phyloP scores from a whole-genome alignment of 1,284 basidiomycete genomes.

The Cutaneotrichosporon mucoides region DNA sequence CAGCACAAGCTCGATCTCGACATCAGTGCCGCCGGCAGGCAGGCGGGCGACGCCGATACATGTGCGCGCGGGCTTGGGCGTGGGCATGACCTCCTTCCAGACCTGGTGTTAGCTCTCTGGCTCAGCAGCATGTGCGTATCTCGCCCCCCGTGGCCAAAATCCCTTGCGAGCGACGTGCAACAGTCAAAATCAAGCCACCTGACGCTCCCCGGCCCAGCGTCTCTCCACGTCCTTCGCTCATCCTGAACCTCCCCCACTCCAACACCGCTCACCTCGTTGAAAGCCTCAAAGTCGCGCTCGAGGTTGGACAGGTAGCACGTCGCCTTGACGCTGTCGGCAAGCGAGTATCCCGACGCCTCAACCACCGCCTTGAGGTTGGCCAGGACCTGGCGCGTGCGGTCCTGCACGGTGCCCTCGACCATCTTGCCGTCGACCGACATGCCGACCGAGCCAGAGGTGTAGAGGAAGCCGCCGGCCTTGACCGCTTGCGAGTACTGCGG shows the following conservation, averaged over 20 bases:
- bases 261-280: constrained; percentile 33
- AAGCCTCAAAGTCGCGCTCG: constrained; percentile 33
- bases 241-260: too few relatives aligned
- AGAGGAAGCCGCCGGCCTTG: constrained; percentile 39
- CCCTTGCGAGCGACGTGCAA: constrained; percentile 13
- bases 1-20: constrained; percentile 66
- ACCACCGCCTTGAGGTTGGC: constrained; percentile 42
- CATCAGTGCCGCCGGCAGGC: constrained; percentile 57
- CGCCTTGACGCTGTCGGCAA: constrained; percentile 41
- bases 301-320: constrained; percentile 44
- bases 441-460: constrained; percentile 41
- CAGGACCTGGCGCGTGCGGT: constrained; percentile 41
- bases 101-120: not conserved
- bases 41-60: constrained; percentile 62
- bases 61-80: constrained; percentile 59
- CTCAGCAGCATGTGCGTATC: too few relatives aligned
- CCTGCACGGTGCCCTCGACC: constrained; percentile 41
- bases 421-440: constrained; percentile 42
- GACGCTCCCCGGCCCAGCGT: too few relatives aligned
- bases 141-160: not conserved
- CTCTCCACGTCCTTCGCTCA: too few relatives aligned
- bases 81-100: constrained; percentile 43
- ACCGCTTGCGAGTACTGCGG: constrained; percentile 43
- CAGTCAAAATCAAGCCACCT: too few relatives aligned
- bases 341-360: constrained; percentile 31